These are phyloP conservation scores for Ganoderma lucidum DNA, from an alignment of 1,284 basidiomycete genomes.

Conservation along the genomic window DNA sequence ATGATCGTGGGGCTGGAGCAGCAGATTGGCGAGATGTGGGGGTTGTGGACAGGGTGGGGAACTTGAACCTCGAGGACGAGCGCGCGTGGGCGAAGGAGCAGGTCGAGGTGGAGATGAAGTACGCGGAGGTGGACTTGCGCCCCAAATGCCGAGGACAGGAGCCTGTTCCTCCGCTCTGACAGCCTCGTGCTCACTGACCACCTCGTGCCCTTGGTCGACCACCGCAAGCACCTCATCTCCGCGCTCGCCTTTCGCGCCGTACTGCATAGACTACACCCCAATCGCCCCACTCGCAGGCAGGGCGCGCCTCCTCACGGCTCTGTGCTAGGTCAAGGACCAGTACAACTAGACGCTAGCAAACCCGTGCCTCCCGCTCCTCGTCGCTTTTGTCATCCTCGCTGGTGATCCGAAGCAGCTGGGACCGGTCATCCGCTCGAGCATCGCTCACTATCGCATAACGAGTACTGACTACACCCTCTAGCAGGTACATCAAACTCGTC, in stretches of 20 bases:
- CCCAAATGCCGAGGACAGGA: no score
- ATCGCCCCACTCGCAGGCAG: neutral
- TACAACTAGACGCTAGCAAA: neutral
- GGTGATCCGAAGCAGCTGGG: conserved; percentile 70
- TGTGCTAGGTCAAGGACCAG: neutral
- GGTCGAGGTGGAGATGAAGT: conserved; percentile 51
- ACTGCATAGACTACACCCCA: no score
- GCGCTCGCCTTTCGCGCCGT: no score
- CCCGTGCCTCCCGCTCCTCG: conserved; percentile 5
- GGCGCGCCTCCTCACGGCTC: neutral
- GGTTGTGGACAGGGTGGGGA: conserved; percentile 59
- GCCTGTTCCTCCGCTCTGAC: no score
- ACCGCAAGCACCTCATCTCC: no score
- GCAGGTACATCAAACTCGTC: conserved; percentile 56
- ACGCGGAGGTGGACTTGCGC: conserved; percentile 55
- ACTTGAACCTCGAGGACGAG: conserved; percentile 57
- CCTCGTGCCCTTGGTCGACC: no score
- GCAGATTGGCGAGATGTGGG: conserved; percentile 66
- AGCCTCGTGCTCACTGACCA: no score
- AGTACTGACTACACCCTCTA: neutral
- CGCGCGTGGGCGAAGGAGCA: conserved; percentile 63
- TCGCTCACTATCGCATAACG: conserved; percentile 44
- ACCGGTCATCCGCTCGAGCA: conserved; percentile 56
- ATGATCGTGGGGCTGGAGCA: conserved; percentile 65
- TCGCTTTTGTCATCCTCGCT: conserved; percentile 55